Evolutionary conservation across 352 stramenopile species (phyloP).

Genomic region (Pythium volutum): DNA sequence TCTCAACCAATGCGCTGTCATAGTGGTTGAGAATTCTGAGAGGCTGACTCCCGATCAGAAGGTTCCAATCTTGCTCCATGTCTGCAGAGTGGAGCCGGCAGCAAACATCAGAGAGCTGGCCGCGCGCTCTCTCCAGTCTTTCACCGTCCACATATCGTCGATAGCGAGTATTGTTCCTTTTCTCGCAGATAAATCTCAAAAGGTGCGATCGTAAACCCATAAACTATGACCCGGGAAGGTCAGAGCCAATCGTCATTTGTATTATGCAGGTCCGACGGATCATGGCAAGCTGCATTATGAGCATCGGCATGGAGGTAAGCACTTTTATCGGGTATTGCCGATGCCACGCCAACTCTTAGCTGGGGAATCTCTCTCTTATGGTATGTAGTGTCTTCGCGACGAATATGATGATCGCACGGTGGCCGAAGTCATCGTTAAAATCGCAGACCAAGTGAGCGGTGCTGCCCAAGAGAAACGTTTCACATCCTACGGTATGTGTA

Average conservation of each 20-base stretch:
- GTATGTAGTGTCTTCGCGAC: slow-evolving; percentile 20
- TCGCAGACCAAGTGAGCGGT: not conserved
- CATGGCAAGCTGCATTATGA: slow-evolving; percentile 10
- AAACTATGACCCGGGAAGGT: not conserved
- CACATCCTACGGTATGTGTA: slow-evolving; percentile 8
- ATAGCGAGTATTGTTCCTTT: slow-evolving; percentile 1
- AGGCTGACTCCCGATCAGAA: slow-evolving; percentile 14
- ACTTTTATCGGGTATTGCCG: not conserved
- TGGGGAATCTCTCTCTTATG: not conserved
- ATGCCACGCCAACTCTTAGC: not conserved
- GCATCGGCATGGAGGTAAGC: slow-evolving; percentile 18
- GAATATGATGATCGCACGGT: not conserved
- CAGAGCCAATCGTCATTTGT: not conserved
- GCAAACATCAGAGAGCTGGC: slow-evolving; percentile 11
- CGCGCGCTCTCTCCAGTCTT: not conserved
- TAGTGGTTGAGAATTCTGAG: slow-evolving; percentile 11
- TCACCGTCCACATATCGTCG: slow-evolving; percentile 3
- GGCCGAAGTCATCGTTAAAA: slow-evolving; percentile 5
- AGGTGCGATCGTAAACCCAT: slow-evolving; percentile 2
- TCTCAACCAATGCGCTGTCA: not conserved
- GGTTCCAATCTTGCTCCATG: slow-evolving; percentile 2
- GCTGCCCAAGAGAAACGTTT: slow-evolving; percentile 16
- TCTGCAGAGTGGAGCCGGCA: slow-evolving; percentile 6
- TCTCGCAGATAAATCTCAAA: slow-evolving; percentile 13
- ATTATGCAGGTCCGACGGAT: slow-evolving; percentile 13